These are phyloP conservation scores for Cladobotryum protrusum DNA, from an alignment of 2,329 filamentous ascomycete species.

Conservation along the genomic window DNA sequence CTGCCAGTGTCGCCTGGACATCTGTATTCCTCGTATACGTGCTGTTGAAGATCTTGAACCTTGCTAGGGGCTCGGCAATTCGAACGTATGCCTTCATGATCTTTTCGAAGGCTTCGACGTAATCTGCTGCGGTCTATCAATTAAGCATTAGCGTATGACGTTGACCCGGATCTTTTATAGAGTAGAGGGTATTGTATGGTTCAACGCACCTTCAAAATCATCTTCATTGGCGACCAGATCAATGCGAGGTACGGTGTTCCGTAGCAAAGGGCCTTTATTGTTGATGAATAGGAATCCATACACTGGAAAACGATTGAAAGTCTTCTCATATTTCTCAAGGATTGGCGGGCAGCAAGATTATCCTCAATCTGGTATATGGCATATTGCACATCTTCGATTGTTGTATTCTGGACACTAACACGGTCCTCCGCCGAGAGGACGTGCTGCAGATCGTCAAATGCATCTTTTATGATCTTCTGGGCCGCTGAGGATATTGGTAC, in stretches of 20 bases:
- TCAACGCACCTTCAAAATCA: slow-evolving; percentile 21
- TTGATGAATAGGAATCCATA: slow-evolving; percentile 35
- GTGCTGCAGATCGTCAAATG: background rate
- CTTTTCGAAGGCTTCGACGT: slow-evolving; percentile 34
- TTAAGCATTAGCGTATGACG: background rate
- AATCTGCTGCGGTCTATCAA: slow-evolving; percentile 23
- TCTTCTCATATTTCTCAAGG: slow-evolving; percentile 37
- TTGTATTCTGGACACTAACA: slow-evolving; percentile 15
- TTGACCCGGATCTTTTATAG: background rate
- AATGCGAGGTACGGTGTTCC: slow-evolving; percentile 40
- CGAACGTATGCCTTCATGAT: slow-evolving; percentile 34
- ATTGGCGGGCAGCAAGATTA: slow-evolving; percentile 30
- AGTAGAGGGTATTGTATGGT: background rate
- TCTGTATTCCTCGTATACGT: slow-evolving; percentile 24
- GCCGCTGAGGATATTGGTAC: background rate
- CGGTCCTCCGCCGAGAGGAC: background rate
- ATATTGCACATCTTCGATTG: slow-evolving; percentile 29
- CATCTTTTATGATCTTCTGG: background rate
- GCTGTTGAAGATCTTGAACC: slow-evolving; percentile 30
- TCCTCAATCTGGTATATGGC: slow-evolving; percentile 33
- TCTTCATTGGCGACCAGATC: slow-evolving; percentile 40
- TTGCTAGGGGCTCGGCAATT: slow-evolving; percentile 32
- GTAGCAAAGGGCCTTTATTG: slow-evolving; percentile 38
- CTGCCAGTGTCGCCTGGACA: slow-evolving; percentile 35
- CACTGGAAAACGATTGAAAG: slow-evolving; percentile 36